Conservation (phyloP, 2,329 filamentous ascomycete species). For the Verticillium nubilum region DNA sequence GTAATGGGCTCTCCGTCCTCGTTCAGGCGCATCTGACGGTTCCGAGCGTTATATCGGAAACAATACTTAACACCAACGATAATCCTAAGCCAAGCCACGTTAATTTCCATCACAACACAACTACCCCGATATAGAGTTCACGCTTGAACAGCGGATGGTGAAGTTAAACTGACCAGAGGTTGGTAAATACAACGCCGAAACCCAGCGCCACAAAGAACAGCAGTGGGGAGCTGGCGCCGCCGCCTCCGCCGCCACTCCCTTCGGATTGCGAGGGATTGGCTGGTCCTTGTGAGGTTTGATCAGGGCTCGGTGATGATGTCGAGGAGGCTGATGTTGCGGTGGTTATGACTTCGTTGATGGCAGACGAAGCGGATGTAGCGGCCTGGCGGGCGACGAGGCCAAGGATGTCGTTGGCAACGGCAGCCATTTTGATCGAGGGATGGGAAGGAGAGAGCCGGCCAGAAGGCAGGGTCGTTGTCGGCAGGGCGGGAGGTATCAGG, state of each 20-base stretch:
- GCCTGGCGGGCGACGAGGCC: slow-evolving; percentile 24
- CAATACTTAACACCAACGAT: slow-evolving; percentile 99
- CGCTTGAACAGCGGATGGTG: neutral
- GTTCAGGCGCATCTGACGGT: slow-evolving; percentile 69
- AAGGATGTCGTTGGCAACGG: slow-evolving; percentile 19
- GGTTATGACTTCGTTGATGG: neutral
- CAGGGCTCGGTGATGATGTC: slow-evolving; percentile 12
- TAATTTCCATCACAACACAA: neutral
- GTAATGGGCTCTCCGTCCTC: slow-evolving; percentile 87
- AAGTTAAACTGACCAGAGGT: slow-evolving; percentile 71
- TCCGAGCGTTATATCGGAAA: slow-evolving; percentile 95
- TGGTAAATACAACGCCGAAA: slow-evolving; percentile 97
- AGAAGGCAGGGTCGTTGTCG: neutral
- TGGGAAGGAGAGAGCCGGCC: neutral
- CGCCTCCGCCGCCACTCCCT: slow-evolving; percentile 10
- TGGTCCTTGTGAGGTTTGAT: neutral
- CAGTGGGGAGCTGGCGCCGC: slow-evolving; percentile 35
- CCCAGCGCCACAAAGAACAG: slow-evolving; percentile 90
- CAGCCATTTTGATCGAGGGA: neutral
- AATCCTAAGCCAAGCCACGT: slow-evolving; percentile 60
- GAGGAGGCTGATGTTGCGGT: slow-evolving; percentile 1
- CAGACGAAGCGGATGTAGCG: slow-evolving; percentile 7
- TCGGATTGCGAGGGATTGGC: neutral
- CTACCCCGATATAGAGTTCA: neutral
- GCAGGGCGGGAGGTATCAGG: neutral